phyloP scores from a whole-genome alignment of 129 eudicot genomes.

The Helianthus annuus region DNA sequence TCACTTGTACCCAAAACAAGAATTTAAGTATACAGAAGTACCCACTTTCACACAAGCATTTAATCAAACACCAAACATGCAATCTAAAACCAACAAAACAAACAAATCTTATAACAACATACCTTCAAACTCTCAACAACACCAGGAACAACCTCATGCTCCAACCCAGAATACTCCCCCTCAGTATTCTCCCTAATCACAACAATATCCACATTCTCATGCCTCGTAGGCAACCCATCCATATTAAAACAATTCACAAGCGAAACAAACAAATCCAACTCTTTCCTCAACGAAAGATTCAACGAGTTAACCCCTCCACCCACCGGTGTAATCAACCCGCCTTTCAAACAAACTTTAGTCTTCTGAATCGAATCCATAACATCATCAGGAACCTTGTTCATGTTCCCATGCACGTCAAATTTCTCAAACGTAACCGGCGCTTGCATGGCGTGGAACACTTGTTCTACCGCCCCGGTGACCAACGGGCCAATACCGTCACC shows the following conservation, averaged over 20 bases:
- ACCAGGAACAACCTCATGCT: slow-evolving; percentile 89
- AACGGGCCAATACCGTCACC: slow-evolving; percentile 88
- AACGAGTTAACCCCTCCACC: slow-evolving; percentile 77
- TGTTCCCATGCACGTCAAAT: slow-evolving; percentile 68
- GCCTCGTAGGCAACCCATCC: slow-evolving; percentile 70
- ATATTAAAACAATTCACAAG: slow-evolving; percentile 77
- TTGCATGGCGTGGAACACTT: slow-evolving; percentile 68
- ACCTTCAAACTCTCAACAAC: slow-evolving; percentile 92
- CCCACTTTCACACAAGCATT: slow-evolving; percentile 19
- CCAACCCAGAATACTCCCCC: slow-evolving; percentile 84
- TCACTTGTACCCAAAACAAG: slow-evolving; percentile 1
- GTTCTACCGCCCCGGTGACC: slow-evolving; percentile 81
- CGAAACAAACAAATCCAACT: slow-evolving; percentile 61
- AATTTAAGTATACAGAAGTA: background rate
- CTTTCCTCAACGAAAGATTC: slow-evolving; percentile 59
- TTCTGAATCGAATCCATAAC: slow-evolving; percentile 62
- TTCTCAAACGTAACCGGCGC: slow-evolving; percentile 74
- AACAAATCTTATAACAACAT: background rate
- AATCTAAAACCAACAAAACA: background rate
- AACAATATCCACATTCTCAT: slow-evolving; percentile 77
- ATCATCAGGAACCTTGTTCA: slow-evolving; percentile 57
- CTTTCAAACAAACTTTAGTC: slow-evolving; percentile 74
- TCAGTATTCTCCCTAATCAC: slow-evolving; percentile 91
- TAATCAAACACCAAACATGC: slow-evolving; percentile 21
- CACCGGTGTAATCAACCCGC: slow-evolving; percentile 65